These are phyloP conservation scores for Alternaria ethzedia DNA, from an alignment of 2,329 filamentous ascomycete genomes.

Conservation along the genomic window DNA sequence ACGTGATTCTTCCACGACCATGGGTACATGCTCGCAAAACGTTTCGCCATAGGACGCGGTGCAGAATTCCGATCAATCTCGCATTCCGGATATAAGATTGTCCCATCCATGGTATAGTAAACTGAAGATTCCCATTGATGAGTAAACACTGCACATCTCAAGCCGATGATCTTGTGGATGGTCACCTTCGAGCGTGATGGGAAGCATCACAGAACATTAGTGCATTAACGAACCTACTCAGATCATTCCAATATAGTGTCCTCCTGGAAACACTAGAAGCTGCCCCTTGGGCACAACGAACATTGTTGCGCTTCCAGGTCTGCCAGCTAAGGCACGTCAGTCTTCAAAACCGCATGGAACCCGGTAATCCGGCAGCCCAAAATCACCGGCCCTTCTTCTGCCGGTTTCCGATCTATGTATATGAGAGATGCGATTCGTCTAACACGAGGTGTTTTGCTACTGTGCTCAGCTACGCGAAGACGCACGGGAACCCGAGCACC, in stretches of 20 bases:
- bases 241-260: not conserved
- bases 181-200: not conserved
- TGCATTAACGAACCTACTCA: not conserved
- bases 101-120: not conserved
- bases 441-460: not conserved
- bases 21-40: not conserved
- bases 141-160: not conserved
- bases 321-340: not conserved
- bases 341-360: no score
- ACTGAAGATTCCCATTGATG: not conserved
- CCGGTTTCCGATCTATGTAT: not conserved
- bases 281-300: not conserved
- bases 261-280: not conserved
- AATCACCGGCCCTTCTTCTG: not conserved
- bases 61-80: not conserved
- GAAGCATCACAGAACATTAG: not conserved
- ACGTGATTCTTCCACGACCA: not conserved
- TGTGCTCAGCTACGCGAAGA: not conserved
- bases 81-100: not conserved
- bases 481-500: not conserved
- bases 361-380: no score
- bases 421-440: not conserved
- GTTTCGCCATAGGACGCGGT: not conserved
- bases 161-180: not conserved
- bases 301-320: not conserved